phyloP scores from a whole-genome alignment of 116 monocot genomes.

The Papilionanthe hybrid region DNA sequence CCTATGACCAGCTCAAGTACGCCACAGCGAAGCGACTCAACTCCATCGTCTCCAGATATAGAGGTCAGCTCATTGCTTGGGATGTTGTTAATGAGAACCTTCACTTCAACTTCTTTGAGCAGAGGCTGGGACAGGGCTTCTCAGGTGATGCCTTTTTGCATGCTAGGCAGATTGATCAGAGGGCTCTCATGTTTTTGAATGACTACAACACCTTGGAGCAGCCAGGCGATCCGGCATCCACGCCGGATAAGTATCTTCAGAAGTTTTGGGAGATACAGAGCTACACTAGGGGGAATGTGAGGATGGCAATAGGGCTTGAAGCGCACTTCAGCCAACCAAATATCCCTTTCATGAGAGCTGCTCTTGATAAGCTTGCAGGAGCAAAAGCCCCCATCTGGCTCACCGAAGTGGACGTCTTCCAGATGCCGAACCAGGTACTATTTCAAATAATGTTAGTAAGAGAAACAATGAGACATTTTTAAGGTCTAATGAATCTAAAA shows the following conservation, averaged over 20 bases:
- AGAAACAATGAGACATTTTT: background rate
- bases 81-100: slow-evolving; percentile 83
- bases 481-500: background rate
- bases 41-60: slow-evolving; percentile 50
- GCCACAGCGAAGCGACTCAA: slow-evolving; percentile 26
- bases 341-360: slow-evolving; percentile 59
- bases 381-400: slow-evolving; percentile 70
- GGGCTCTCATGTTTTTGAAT: slow-evolving; percentile 57
- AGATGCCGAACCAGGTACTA: slow-evolving; percentile 37
- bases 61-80: slow-evolving; percentile 53
- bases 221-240: slow-evolving; percentile 27
- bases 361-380: slow-evolving; percentile 50
- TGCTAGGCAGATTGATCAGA: slow-evolving; percentile 36
- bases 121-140: slow-evolving; percentile 31
- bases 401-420: slow-evolving; percentile 69
- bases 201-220: slow-evolving; percentile 72
- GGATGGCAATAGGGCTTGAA: slow-evolving; percentile 66
- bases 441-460: background rate
- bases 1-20: slow-evolving; percentile 18
- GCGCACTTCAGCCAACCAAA: slow-evolving; percentile 59
- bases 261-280: slow-evolving; percentile 42
- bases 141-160: slow-evolving; percentile 28
- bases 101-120: slow-evolving; percentile 59
- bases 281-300: slow-evolving; percentile 7
- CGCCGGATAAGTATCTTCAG: slow-evolving; percentile 43